Conservation (phyloP, 2,329 filamentous ascomycete species). For the Colletotrichum chrysophilum region DNA sequence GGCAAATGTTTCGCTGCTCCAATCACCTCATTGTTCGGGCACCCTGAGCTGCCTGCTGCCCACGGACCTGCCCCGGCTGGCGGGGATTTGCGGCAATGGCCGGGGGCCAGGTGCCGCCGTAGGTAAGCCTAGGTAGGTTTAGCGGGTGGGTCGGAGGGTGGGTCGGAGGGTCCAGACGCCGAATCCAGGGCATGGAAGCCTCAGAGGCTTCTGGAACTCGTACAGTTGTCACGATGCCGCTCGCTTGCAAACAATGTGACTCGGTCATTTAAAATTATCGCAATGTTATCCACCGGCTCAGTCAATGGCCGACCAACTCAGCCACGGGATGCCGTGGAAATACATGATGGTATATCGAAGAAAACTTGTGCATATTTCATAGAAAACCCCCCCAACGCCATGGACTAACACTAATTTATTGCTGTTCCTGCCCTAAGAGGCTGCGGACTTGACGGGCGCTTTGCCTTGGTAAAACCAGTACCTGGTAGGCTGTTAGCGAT, state of each 20-base stretch:
- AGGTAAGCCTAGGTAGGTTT: neutral
- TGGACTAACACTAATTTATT: neutral
- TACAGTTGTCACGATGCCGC: neutral
- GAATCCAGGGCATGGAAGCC: neutral
- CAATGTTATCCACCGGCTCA: neutral
- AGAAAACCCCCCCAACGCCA: conserved; percentile 2
- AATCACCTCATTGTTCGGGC: neutral
- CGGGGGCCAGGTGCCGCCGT: neutral
- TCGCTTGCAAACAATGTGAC: neutral
- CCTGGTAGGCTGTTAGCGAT: conserved; percentile 25
- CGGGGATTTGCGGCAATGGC: neutral
- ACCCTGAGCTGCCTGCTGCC: neutral
- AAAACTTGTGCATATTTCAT: neutral
- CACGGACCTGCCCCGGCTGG: neutral
- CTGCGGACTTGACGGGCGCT: neutral
- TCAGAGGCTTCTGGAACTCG: neutral
- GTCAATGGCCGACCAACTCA: neutral
- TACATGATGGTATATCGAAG: conserved; percentile 16
- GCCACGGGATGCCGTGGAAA: neutral
- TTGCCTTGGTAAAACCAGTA: conserved; percentile 43
- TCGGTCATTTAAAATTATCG: neutral
- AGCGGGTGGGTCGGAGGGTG: neutral
- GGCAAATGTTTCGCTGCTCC: neutral
- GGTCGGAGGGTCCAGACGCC: neutral
- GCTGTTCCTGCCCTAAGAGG: neutral